Base-by-base conservation (phyloP, 768 basidiomycete genomes). In the Trametes villosa region DNA sequence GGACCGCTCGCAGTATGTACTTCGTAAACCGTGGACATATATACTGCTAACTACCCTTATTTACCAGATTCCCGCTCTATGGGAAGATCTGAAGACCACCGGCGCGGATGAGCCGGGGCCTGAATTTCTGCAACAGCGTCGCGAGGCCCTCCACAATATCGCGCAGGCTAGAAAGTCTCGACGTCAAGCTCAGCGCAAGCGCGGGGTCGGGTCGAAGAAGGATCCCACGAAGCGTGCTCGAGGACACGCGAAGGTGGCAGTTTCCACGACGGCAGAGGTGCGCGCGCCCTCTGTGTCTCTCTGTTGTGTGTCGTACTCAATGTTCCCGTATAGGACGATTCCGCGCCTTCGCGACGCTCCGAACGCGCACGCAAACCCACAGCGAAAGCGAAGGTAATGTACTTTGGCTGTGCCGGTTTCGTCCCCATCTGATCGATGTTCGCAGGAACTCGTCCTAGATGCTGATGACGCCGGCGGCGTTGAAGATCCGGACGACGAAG, bases 1-100 rank as follows among this genome's bases (percentile, higher is more conserved):
- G 70, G 69, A 0, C 75, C 76, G 0, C 55, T 76, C 1, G 60
- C 66, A 0, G 73, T 75, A 59, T 34, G 4, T 13, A 71, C 66
- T 41, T 34, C n/a, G n/a, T n/a, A n/a, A n/a, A n/a, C n/a, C n/a
- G n/a, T n/a, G n/a, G n/a, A 18, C 33, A 15, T 24, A 38, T 9
- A 42, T 46, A 24, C 20, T 18, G 9, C 8, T 22, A 9, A 18
- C 22, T 9, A 26, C n/a, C n/a, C n/a, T n/a, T n/a, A n/a, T n/a
- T n/a, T n/a, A n/a, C n/a, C 27, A 45, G 47, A 26, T 41, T 8
- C 40, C 56, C 6, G 47, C 41, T 3, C 22, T 51, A 9, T 57
- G 56, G 56, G 29, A 57, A 30, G 46, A 9, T 12, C 11, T 24
- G 3, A 26, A 30, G 5, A 38, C 36, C 5, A n/a, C n/a, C n/a